These are phyloP conservation scores for Starmerella vaccinii DNA, from an alignment of 805 yeast species.

Conservation along the genomic window DNA sequence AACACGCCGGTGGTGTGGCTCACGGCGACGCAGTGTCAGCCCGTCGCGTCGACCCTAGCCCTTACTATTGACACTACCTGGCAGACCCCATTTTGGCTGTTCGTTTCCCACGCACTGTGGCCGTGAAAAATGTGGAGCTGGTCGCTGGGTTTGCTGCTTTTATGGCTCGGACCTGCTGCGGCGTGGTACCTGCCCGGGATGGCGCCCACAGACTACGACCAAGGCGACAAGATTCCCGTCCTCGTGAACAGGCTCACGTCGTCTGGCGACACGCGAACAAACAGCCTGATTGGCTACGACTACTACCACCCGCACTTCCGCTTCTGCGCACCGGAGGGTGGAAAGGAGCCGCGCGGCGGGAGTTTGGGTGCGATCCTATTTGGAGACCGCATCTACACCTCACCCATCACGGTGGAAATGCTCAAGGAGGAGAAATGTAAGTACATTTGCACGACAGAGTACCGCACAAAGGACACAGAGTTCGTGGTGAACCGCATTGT, in stretches of 20 bases:
- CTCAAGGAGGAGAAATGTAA: constrained; percentile 59
- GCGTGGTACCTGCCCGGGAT: constrained; percentile 93
- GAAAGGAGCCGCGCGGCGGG: constrained; percentile 64
- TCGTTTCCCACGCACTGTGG: neutral
- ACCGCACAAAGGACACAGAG: constrained; percentile 54
- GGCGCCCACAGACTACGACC: constrained; percentile 79
- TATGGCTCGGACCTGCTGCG: constrained; percentile 22
- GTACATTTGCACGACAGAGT: constrained; percentile 49
- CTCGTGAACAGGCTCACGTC: constrained; percentile 89
- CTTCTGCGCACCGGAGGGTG: constrained; percentile 67
- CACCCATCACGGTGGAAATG: constrained; percentile 79
- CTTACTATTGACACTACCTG: neutral
- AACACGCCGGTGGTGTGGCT: no score
- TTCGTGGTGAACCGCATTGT: constrained; percentile 71
- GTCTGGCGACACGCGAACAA: constrained; percentile 33
- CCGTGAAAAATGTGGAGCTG: neutral
- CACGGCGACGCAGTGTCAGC: no score
- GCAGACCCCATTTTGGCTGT: neutral
- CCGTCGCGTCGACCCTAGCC: neutral
- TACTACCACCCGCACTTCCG: constrained; percentile 73
- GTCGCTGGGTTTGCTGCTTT: neutral
- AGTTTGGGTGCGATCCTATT: constrained; percentile 85
- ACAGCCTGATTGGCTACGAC: constrained; percentile 33
- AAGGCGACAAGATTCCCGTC: constrained; percentile 63
- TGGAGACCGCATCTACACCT: constrained; percentile 90